phyloP scores from a whole-genome alignment of 345 rosid species.

The Bruguiera gymnorhiza region DNA sequence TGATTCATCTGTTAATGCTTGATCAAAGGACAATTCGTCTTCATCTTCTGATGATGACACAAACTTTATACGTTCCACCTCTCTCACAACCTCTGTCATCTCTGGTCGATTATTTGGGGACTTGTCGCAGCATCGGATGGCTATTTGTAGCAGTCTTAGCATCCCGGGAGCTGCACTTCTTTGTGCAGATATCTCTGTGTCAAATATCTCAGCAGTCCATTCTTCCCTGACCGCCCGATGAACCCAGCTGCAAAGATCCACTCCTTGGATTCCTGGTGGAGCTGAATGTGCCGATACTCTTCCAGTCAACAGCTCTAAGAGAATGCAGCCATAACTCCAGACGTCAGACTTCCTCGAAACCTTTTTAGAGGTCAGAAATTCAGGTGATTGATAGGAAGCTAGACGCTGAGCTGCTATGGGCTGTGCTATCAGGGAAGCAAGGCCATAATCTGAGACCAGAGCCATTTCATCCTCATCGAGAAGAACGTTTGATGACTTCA shows the following conservation, averaged over 20 bases:
- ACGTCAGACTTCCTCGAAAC: slow-evolving; percentile 45
- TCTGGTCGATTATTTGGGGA: slow-evolving; percentile 48
- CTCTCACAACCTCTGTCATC: slow-evolving; percentile 40
- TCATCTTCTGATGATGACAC: slow-evolving; percentile 28
- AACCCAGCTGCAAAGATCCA: slow-evolving; percentile 55
- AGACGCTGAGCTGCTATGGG: slow-evolving; percentile 42
- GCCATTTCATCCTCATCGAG: slow-evolving; percentile 33
- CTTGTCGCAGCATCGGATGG: slow-evolving; percentile 44
- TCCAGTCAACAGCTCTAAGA: slow-evolving; percentile 49
- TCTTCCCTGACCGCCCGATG: slow-evolving; percentile 58
- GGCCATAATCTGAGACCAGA: slow-evolving; percentile 49
- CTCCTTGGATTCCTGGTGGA: slow-evolving; percentile 44
- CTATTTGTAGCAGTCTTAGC: slow-evolving; percentile 45
- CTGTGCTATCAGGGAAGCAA: slow-evolving; percentile 37
- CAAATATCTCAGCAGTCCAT: slow-evolving; percentile 62
- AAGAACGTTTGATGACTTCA: slow-evolving; percentile 55
- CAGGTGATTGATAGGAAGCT: slow-evolving; percentile 47
- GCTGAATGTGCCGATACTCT: slow-evolving; percentile 35
- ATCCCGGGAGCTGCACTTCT: slow-evolving; percentile 37
- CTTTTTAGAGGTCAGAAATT: slow-evolving; percentile 31
- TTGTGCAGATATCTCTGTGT: slow-evolving; percentile 40
- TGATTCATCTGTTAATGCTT: slow-evolving; percentile 36
- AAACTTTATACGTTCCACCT: slow-evolving; percentile 26
- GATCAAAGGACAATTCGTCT: slow-evolving; percentile 29
- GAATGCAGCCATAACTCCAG: slow-evolving; percentile 54